Evolutionary conservation across 2,329 filamentous ascomycete genomes (phyloP), one percentile per base, ranked within the genome.

Genomic region (Trichoderma brevicompactum): DNA sequence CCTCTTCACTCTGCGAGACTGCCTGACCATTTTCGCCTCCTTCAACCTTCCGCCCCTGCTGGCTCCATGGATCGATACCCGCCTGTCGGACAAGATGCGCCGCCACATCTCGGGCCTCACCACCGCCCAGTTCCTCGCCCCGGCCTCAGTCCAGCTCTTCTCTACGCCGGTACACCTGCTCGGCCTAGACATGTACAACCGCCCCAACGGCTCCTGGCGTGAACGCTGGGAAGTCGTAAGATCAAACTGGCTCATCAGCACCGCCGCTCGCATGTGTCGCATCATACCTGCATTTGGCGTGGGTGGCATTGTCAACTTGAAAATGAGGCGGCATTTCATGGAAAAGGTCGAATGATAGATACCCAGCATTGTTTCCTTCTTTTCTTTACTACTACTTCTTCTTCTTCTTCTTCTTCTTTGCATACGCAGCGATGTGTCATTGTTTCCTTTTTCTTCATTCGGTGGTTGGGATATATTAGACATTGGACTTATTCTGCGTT

Each of bases 221-320:
- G 86, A 92, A n/a, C 81, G 94, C n/a, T 84, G 85, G 75, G 74
- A 77, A 0, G 84, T 87, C 61, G 87, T 97, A n/a, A 81, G 85
- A 65, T 83, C 86, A 69, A 92, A 96, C 74, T 97, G 92, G 88
- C 79, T 84, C 17, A 84, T 89, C 68, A 94, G 90, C 75, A 87
- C 87, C 36, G 78, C 86, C 65, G 93, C 94, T 32, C 81, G 93
- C 62, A 90, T 97, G 77, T 90, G 90, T 67, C 85, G 94, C 72
- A 96, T 97, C 71, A 84, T 97, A 2, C 93, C 93, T 17, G 93
- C 93, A 0, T 97, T 94, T 80, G 94, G 93, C 2, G 83, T 96
- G 12, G 94, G 93, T 0, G 93, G 93, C 0, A 92, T 96, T 10
- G 90, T 95, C 10, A 97, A 97, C 78, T 84, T 83, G 66, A 88